Conservation (phyloP, 257 asterid species). For the Nicotiana undulata region DNA sequence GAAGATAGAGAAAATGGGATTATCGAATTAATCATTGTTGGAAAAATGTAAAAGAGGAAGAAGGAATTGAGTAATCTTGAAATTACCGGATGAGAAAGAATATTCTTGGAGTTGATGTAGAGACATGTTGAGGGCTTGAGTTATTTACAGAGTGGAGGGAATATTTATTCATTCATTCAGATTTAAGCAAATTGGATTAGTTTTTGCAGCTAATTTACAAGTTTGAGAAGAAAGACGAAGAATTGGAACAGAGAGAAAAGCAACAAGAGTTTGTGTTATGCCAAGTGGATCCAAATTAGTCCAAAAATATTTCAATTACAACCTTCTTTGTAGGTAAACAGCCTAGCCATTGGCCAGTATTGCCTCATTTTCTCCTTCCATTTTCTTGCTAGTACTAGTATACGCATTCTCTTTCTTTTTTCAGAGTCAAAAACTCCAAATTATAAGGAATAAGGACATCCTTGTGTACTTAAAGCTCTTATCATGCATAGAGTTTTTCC, state of each 20-base stretch:
- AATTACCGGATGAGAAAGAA: neutral
- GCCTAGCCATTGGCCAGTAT: neutral
- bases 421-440: neutral
- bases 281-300: conserved; percentile 7
- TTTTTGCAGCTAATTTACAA: neutral
- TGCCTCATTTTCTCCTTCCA: neutral
- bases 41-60: neutral
- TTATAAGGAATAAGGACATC: neutral
- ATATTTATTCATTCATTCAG: neutral
- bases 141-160: neutral
- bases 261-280: neutral
- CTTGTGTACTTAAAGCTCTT: neutral
- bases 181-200: neutral
- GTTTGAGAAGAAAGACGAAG: neutral
- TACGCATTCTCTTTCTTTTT: neutral
- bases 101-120: neutral
- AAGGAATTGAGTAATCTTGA: neutral
- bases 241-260: neutral
- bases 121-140: neutral
- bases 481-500: neutral
- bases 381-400: neutral
- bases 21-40: neutral
- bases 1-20: neutral
- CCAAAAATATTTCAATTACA: neutral
- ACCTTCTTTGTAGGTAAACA: conserved; percentile 3